Evolutionary conservation across 2,329 filamentous ascomycete genomes (phyloP).

Genomic region (Lasiodiplodia sp.): DNA sequence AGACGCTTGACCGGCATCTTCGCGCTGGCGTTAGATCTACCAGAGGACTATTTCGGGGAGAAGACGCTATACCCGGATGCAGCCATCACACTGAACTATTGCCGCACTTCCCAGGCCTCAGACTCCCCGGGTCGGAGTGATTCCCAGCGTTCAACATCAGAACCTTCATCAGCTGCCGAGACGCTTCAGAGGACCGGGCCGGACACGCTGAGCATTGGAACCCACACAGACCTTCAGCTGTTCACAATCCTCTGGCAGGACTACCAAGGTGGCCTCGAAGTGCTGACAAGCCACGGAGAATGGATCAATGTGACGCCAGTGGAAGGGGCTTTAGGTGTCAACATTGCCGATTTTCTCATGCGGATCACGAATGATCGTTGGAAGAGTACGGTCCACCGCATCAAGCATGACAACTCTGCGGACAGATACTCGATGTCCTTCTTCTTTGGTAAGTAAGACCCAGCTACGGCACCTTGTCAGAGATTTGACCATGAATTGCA

Average conservation of each 20-base stretch:
- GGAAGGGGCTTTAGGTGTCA: conserved; percentile 49
- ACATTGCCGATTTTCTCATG: conserved; percentile 52
- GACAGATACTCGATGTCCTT: conserved; percentile 63
- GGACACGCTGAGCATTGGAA: conserved; percentile 40
- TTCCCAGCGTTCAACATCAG: conserved; percentile 44
- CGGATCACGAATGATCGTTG: conserved; percentile 51
- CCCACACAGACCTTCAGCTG: conserved; percentile 58
- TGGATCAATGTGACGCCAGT: conserved; percentile 50
- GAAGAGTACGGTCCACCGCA: conserved; percentile 51
- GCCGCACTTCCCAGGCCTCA: conserved; percentile 32
- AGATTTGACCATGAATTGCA: conserved; percentile 53
- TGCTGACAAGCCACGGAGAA: conserved; percentile 50
- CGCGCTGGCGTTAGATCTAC: conserved; percentile 62
- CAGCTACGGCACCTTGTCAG: conserved; percentile 55
- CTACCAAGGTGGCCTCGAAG: conserved; percentile 41
- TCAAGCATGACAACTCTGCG: conserved; percentile 54
- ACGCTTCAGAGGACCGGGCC: conserved; percentile 45
- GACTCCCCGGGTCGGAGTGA: conserved; percentile 38
- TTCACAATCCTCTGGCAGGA: conserved; percentile 59
- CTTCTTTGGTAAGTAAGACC: conserved; percentile 57
- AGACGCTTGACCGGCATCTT: conserved; percentile 61
- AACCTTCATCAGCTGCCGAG: conserved; percentile 37
- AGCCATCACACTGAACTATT: conserved; percentile 38
- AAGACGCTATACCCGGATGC: conserved; percentile 60
- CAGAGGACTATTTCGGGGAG: conserved; percentile 63